Evolutionary conservation across 2,329 filamentous ascomycete genomes (phyloP), one percentile per base, ranked within the genome.

Genomic region (Aspergillus sp.): DNA sequence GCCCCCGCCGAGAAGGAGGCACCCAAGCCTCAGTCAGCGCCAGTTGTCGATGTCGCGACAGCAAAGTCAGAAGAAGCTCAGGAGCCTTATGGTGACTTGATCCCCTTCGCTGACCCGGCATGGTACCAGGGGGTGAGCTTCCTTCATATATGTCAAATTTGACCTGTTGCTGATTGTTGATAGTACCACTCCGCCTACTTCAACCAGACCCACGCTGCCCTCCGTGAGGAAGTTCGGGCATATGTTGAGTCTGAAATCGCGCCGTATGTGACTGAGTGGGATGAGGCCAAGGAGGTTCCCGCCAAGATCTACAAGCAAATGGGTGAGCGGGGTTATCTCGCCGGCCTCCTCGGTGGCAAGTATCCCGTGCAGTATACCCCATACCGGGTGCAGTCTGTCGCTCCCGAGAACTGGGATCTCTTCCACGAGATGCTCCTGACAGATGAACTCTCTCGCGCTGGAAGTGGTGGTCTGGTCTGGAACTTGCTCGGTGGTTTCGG

Each of bases 371-470:
- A 96, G 66, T 88, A 93, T 71, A 87, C 86, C 21, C 80, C 87
- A 43, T 84, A 88, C 71, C 80, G 82, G 6, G 85, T 97, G 67
- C 86, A 90, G 78, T 89, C 86, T 49, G 95, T 99, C 12, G 77
- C 89, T 0, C 81, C 90, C 0, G 91, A 97, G 78, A 88, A 95
- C 74, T 99, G 93, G 93, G 95, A 99, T 79, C 85, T 96, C 45
- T 99, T 98, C 87, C 95, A 99, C 78, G 95, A 99, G 83, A 84
- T 98, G 85, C 83, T 98, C 45, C 74, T 99, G 59, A 98, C 93
- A 1, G 95, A 99, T 67, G 95, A 99, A 83, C 80, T 99, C 45
- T 96, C 91, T 40, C 90, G 95, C 55, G 82, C 87, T 51, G 95
- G 89, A 56, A 96, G 90, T 48, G 95, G 95, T 69, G 95, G 95